Conservation (phyloP, 768 basidiomycete species). For the Boletus vinaceobasis region DNA sequence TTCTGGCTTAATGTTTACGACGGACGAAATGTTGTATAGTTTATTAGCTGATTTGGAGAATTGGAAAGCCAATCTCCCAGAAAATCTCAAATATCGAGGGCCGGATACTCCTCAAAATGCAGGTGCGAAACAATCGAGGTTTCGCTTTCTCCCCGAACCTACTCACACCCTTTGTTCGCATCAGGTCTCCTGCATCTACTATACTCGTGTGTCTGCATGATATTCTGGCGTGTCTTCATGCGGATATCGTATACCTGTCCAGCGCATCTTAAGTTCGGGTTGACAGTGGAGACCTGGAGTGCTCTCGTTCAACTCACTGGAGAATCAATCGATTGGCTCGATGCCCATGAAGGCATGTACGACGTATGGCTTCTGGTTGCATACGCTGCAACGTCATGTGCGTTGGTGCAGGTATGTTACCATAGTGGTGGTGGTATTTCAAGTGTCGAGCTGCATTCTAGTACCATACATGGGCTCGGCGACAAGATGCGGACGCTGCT, state of each 20-base stretch:
- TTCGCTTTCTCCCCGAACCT: neutral
- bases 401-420: conserved; percentile 76
- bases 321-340: conserved; percentile 88
- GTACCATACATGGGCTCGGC: conserved; percentile 93
- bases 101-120: conserved; percentile 60
- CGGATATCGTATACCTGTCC: conserved; percentile 93
- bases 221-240: conserved; percentile 99
- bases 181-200: conserved; percentile 84
- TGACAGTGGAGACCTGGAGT: conserved; percentile 80
- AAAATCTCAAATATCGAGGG: conserved; percentile 74
- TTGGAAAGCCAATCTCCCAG: conserved; percentile 80
- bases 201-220: conserved; percentile 88
- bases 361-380: conserved; percentile 87
- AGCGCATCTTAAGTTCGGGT: conserved; percentile 79
- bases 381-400: conserved; percentile 85
- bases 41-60: conserved; percentile 63
- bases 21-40: conserved; percentile 69
- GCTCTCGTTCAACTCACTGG: conserved; percentile 68
- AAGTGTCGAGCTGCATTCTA: conserved; percentile 29
- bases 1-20: conserved; percentile 82
- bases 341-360: conserved; percentile 72
- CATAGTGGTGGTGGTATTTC: neutral
- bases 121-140: conserved; percentile 44
- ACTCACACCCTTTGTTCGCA: conserved; percentile 1
- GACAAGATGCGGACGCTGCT: conserved; percentile 73